Evolutionary conservation across 345 rosid genomes (phyloP).

Genomic region (Lumnitzera racemosa): DNA sequence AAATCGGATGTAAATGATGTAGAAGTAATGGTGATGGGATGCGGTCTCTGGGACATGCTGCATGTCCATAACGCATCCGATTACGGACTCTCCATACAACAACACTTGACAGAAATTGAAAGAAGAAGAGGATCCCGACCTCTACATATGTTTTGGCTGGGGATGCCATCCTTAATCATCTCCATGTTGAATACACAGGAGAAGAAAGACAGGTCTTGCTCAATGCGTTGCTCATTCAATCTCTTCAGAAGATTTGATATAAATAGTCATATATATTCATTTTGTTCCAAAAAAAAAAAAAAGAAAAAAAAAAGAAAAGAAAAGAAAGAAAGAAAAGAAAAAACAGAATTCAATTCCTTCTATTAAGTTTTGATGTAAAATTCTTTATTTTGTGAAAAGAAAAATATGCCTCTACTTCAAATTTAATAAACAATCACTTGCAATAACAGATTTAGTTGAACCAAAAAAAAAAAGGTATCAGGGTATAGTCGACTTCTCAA

Average conservation of each 20-base stretch:
- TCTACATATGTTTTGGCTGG: constrained; percentile 82
- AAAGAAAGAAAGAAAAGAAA: no score
- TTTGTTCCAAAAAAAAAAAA: neutral
- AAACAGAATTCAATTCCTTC: no score
- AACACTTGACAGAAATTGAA: constrained; percentile 1
- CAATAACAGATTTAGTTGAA: no score
- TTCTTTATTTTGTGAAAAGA: no score
- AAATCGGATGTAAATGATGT: constrained; percentile 49
- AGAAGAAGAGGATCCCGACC: constrained; percentile 30
- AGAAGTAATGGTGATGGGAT: constrained; percentile 78
- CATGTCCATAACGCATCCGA: constrained; percentile 62
- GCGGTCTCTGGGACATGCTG: constrained; percentile 95
- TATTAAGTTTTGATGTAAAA: no score
- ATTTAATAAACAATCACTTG: no score
- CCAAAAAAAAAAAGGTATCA: no score
- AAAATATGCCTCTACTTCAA: no score
- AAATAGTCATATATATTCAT: neutral
- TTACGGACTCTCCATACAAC: constrained; percentile 35
- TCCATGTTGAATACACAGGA: constrained; percentile 72
- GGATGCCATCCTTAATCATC: constrained; percentile 78
- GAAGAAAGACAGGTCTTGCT: constrained; percentile 79
- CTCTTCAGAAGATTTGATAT: constrained; percentile 63
- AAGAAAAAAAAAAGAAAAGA: no score
- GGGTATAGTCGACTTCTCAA: no score
- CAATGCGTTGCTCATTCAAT: constrained; percentile 84